Evolutionary conservation across 192 early-diverging fungal genomes (phyloP), one percentile per base, ranked within the genome.

Genomic region (Rhizoclosmatium globosum): DNA sequence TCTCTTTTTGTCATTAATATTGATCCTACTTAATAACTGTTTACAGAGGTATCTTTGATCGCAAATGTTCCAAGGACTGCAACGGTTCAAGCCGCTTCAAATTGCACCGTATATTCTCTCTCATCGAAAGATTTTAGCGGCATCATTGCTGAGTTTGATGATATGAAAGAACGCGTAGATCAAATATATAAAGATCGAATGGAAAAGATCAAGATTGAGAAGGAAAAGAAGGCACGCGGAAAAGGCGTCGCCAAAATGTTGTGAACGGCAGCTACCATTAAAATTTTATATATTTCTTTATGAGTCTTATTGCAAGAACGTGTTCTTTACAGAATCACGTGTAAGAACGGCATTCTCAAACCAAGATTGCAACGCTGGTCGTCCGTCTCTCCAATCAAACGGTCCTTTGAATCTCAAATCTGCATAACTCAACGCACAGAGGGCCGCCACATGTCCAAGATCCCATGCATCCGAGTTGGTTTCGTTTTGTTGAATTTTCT

Each of bases 31-130:
- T 31, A 31, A 31, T 31, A 31, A 0, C 31, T 31, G 19, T 68
- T 67, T 17, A 53, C 64, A 77, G 75, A 77, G 47, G 75, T 77
- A 23, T 62, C 75, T 13, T 42, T 77, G 64, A 77, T 77, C 31
- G 75, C 62, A 11, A 77, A 77, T 47, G 50, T 77, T 39, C 75
- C 75, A 21, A 38, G 64, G 7, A 77, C 75, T 15, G 75, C 75
- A 21, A 31, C 64, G 4, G 53, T 77, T 64, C 46, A 61, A 21
- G 75, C 75, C 15, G 75, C 65, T 4, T 13, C 38, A n/a, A 31
- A 31, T 15, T 56, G 74, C 74, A 64, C 64, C 11, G 17, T 77
- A 15, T 77, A 77, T 47, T 42, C n/a, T 23, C 47, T 77, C 3
- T 50, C 62, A n/a, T 64, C 62, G 1, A 77, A 7, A 15, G 62